phyloP scores from a whole-genome alignment of 148 eudicot genomes.

The Bassia scoparia region DNA sequence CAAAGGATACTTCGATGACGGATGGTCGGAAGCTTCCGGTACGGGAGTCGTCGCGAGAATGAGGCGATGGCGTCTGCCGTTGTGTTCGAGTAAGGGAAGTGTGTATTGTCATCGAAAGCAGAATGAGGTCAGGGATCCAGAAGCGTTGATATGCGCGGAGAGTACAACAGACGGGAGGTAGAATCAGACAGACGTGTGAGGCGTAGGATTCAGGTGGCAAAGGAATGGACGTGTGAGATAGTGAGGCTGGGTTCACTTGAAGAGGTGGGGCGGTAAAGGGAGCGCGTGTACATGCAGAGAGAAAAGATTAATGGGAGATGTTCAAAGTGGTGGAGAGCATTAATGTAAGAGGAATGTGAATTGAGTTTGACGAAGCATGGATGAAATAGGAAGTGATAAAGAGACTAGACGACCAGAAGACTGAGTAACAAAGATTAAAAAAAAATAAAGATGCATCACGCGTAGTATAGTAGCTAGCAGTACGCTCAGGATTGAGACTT shows the following conservation, averaged over 20 bases:
- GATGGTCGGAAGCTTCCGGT: slow-evolving; percentile 53
- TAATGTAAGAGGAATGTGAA: too few species aligned
- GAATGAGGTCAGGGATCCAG: slow-evolving; percentile 86
- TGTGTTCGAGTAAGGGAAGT: slow-evolving; percentile 37
- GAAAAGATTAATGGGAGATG: slow-evolving; percentile 26
- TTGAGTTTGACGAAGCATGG: slow-evolving; percentile 30
- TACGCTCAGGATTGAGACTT: too few species aligned
- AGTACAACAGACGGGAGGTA: slow-evolving; percentile 43
- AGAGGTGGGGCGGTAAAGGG: slow-evolving; percentile 19
- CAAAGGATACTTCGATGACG: slow-evolving; percentile 46
- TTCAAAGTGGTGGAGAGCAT: slow-evolving; percentile 19
- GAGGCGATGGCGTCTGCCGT: slow-evolving; percentile 48
- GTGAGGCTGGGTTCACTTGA: too few species aligned
- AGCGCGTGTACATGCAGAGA: slow-evolving; percentile 15
- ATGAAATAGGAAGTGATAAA: slow-evolving; percentile 35
- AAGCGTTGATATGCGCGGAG: slow-evolving; percentile 88
- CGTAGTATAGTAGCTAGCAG: neutral
- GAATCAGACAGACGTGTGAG: slow-evolving; percentile 32
- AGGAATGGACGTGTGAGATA: slow-evolving; percentile 1
- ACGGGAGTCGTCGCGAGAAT: slow-evolving; percentile 53
- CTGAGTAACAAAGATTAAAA: too few species aligned
- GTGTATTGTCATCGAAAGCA: slow-evolving; percentile 51
- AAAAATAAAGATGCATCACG: neutral
- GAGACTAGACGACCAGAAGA: slow-evolving; percentile 36
- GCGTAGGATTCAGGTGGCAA: slow-evolving; percentile 20